Conservation (phyloP, 305 asterid genomes). For the Rubia tinctorum region DNA sequence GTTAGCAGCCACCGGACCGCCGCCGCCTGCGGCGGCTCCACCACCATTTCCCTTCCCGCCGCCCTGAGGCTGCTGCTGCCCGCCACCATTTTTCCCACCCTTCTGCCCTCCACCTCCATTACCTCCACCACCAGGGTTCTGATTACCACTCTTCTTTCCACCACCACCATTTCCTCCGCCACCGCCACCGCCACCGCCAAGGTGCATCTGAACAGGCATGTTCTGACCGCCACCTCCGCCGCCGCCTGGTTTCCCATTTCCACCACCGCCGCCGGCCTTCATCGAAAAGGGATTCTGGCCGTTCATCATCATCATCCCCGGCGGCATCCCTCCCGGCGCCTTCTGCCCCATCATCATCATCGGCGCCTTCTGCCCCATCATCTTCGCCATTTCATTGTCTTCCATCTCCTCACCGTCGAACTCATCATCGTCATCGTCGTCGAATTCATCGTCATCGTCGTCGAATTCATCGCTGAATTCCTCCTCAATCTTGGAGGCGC, state of each 20-base stretch:
- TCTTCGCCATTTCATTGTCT: background rate
- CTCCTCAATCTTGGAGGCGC: constrained; percentile 32
- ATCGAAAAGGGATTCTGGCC: constrained; percentile 27
- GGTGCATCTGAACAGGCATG: constrained; percentile 40
- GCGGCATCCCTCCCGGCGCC: constrained; percentile 31
- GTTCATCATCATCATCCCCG: constrained; percentile 36
- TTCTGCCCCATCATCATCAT: constrained; percentile 33
- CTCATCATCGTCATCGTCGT: constrained; percentile 40
- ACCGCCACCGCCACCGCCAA: constrained; percentile 24
- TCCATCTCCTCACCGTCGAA: too few species aligned
- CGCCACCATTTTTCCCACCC: constrained; percentile 23
- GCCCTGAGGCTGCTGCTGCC: constrained; percentile 13
- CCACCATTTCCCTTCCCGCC: constrained; percentile 23
- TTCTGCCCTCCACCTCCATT: constrained; percentile 26
- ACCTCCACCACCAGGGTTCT: constrained; percentile 23
- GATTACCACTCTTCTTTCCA: constrained; percentile 29
- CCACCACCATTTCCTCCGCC: constrained; percentile 22
- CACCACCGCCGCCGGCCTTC: constrained; percentile 8
- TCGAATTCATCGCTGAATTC: constrained; percentile 26
- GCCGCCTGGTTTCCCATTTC: constrained; percentile 30
- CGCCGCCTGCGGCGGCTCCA: constrained; percentile 19
- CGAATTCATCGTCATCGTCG: constrained; percentile 45
- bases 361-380: constrained; percentile 35
- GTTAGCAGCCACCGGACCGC: constrained; percentile 18
- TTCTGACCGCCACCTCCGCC: constrained; percentile 25